A percentile compares a stretch with the other conserved stretches of the same genome.
phyloP scores from a whole-genome alignment of 352 stramenopile genomes.

The Pythium apleroticum region DNA sequence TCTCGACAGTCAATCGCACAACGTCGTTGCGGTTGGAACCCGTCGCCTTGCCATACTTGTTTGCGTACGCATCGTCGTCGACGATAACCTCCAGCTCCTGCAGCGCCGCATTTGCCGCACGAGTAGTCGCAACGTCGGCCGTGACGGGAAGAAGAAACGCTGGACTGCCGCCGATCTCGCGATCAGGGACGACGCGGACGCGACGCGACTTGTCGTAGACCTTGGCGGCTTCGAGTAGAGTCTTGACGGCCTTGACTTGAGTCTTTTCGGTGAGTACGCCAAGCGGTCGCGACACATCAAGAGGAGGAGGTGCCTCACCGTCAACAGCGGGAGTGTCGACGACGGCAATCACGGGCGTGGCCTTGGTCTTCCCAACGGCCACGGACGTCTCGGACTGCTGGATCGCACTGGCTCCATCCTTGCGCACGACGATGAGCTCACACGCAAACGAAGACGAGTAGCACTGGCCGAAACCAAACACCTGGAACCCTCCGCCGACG shows the following conservation, averaged over 20 bases:
- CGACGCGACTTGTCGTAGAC: constrained; percentile 84
- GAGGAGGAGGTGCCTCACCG: not conserved
- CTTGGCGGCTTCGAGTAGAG: constrained; percentile 49
- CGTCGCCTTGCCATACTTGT: constrained; percentile 75
- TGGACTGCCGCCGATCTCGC: constrained; percentile 19
- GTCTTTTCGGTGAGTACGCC: constrained; percentile 50
- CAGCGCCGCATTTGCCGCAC: constrained; percentile 34
- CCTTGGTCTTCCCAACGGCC: not conserved
- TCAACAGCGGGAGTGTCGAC: not conserved
- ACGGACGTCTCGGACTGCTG: not conserved
- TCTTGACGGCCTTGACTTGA: constrained; percentile 81
- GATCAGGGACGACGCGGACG: constrained; percentile 45
- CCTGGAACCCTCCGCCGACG: constrained; percentile 78
- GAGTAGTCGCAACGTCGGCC: constrained; percentile 32
- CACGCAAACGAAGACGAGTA: constrained; percentile 70
- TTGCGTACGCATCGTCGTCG: constrained; percentile 65
- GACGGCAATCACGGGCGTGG: not conserved
- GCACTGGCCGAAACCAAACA: constrained; percentile 82
- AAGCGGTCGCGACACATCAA: constrained; percentile 15
- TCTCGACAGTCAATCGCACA: constrained; percentile 52
- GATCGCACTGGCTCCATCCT: constrained; percentile 9
- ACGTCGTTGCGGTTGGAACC: constrained; percentile 76
- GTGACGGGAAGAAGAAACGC: constrained; percentile 70
- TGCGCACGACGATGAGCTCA: constrained; percentile 40
- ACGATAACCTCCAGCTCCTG: constrained; percentile 36